Percentiles rank a stretch among this genome's conserved stretches.
Evolutionary conservation across 2,329 filamentous ascomycete species (phyloP).

Genomic region (Simplicillium aogashimaense): DNA sequence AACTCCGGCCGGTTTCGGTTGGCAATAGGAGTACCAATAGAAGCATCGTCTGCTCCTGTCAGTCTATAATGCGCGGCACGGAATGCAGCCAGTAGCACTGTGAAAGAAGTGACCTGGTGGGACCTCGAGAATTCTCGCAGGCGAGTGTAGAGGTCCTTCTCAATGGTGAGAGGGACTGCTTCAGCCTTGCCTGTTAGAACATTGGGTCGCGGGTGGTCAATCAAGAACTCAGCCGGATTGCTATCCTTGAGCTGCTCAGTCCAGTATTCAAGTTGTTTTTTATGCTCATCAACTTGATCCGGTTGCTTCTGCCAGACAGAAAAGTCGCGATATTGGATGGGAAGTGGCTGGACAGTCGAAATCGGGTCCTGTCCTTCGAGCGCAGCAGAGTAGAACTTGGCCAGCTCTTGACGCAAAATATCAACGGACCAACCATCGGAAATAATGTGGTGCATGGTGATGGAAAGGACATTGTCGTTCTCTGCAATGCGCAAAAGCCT

Average conservation of each 20-base stretch:
- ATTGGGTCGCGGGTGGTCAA: slow-evolving; percentile 1
- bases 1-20: slow-evolving; percentile 8
- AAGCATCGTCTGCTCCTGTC: slow-evolving; percentile 6
- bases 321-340: too few species aligned
- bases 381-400: too few species aligned
- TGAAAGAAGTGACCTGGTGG: slow-evolving; percentile 4
- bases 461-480: too few species aligned
- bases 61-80: slow-evolving; percentile 9
- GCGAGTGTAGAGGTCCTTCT: slow-evolving; percentile 1
- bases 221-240: neutral
- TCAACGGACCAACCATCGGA: too few species aligned
- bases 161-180: neutral
- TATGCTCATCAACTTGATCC: slow-evolving; percentile 1
- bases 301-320: slow-evolving; percentile 5
- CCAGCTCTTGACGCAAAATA: too few species aligned
- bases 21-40: slow-evolving; percentile 7
- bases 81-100: slow-evolving; percentile 6
- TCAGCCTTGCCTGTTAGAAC: neutral
- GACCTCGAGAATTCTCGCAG: slow-evolving; percentile 7
- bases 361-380: too few species aligned
- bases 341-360: too few species aligned
- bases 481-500: too few species aligned
- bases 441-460: too few species aligned
- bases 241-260: slow-evolving; percentile 2
- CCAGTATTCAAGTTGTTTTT: slow-evolving; percentile 7